phyloP scores from a whole-genome alignment of 371 early-diverging fungal genomes.

The Conidiobolus incongruus region DNA sequence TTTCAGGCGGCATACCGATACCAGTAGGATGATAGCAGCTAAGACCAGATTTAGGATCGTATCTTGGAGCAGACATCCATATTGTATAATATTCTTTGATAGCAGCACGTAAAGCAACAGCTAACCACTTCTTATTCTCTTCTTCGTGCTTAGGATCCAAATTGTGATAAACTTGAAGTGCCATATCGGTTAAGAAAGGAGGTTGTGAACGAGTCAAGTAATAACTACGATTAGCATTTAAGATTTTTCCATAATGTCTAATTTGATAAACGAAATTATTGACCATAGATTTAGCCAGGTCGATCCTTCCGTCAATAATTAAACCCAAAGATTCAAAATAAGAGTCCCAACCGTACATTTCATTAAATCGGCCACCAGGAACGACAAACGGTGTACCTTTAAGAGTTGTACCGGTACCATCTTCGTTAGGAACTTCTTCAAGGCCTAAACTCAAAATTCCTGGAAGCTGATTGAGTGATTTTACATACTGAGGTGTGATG shows the following conservation, averaged over 20 bases:
- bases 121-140: constrained; percentile 52
- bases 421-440: constrained; percentile 23
- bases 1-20: constrained; percentile 89
- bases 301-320: constrained; percentile 54
- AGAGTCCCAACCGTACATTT: constrained; percentile 97
- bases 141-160: constrained; percentile 20
- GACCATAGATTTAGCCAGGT: constrained; percentile 79
- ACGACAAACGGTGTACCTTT: constrained; percentile 84
- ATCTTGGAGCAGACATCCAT: constrained; percentile 68
- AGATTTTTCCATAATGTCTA: constrained; percentile 89
- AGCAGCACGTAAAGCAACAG: constrained; percentile 43
- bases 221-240: constrained; percentile 93
- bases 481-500: constrained; percentile 78
- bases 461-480: constrained; percentile 65
- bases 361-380: constrained; percentile 95
- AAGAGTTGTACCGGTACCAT: constrained; percentile 19
- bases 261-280: constrained; percentile 92
- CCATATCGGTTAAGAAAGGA: constrained; percentile 94
- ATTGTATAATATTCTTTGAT: constrained; percentile 82
- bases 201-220: constrained; percentile 92
- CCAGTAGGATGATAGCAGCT: constrained; percentile 74
- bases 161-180: constrained; percentile 45
- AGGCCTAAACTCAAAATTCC: constrained; percentile 80
- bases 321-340: constrained; percentile 87
- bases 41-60: constrained; percentile 53